Conservation (phyloP, 139 green algal species). For the Ulvella scutata region DNA sequence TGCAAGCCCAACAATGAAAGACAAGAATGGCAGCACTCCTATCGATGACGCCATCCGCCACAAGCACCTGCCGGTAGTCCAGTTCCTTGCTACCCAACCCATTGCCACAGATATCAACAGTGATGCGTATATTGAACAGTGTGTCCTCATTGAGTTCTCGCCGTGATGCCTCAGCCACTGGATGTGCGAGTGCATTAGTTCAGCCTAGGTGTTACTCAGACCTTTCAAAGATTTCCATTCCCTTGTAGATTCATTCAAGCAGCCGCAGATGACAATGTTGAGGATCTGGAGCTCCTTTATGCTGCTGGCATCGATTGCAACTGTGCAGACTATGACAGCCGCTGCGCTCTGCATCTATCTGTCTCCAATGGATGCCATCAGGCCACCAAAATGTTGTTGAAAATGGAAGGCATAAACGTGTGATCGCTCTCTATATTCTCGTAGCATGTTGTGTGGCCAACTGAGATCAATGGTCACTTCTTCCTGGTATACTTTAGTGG, state of each 20-base stretch:
- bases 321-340: conserved; percentile 11
- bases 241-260: neutral
- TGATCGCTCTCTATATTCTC: too few relatives aligned
- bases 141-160: too few relatives aligned
- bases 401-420: neutral
- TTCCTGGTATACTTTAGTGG: too few relatives aligned
- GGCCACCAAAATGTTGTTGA: neutral
- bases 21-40: conserved; percentile 10
- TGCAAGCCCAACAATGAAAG: neutral
- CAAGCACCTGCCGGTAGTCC: conserved; percentile 1
- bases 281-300: neutral
- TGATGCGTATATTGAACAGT: neutral
- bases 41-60: conserved; percentile 20
- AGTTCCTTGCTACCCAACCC: neutral
- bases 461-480: too few relatives aligned
- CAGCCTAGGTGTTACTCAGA: too few relatives aligned
- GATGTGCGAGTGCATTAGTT: too few relatives aligned
- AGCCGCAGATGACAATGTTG: neutral
- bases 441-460: too few relatives aligned
- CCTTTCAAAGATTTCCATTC: too few relatives aligned
- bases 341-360: conserved; percentile 20
- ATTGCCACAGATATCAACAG: neutral
- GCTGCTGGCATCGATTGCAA: conserved; percentile 8
- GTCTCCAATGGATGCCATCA: conserved; percentile 7
- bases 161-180: too few relatives aligned